A percentile compares a stretch with the other conserved stretches of the same genome.
These are phyloP conservation scores for Nannochloropsis gaditana DNA, from an alignment of 108 stramenopile genomes.

Conservation along the genomic window DNA sequence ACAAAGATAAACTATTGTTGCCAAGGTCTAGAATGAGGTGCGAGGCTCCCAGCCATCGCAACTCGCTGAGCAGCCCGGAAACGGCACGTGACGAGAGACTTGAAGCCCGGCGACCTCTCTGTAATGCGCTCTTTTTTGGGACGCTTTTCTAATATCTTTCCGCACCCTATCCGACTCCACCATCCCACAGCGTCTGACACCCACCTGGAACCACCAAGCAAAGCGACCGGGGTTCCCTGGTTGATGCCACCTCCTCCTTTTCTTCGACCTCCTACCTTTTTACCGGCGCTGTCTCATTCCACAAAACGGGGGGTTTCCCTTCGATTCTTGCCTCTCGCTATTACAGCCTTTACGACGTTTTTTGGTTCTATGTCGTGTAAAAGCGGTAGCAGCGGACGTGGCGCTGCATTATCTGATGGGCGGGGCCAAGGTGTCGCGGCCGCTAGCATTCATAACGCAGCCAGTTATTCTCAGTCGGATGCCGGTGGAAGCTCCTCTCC, in stretches of 20 bases:
- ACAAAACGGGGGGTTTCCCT: neutral
- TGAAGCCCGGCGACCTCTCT: too few species aligned
- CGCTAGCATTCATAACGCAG: neutral
- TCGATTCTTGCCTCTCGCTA: neutral
- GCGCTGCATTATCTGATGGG: neutral
- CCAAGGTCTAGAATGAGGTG: too few species aligned
- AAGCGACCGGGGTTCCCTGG: too few species aligned
- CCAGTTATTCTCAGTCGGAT: neutral
- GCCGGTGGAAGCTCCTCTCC: neutral
- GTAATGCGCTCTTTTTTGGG: too few species aligned
- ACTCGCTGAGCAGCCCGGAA: too few species aligned
- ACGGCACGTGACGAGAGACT: too few species aligned
- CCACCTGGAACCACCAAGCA: too few species aligned
- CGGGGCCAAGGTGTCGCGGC: neutral
- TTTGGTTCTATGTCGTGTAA: neutral
- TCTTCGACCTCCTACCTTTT: neutral
- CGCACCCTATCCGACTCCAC: too few species aligned
- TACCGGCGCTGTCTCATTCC: neutral
- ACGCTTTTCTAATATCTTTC: too few species aligned
- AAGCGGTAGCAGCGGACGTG: neutral
- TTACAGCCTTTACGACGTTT: neutral
- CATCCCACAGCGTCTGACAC: too few species aligned
- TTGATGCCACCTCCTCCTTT: neutral
- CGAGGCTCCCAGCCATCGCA: too few species aligned
- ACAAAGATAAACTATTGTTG: too few species aligned